These are phyloP conservation scores for Tremellales sp. DNA, from an alignment of 1,284 basidiomycete genomes.

Conservation along the genomic window DNA sequence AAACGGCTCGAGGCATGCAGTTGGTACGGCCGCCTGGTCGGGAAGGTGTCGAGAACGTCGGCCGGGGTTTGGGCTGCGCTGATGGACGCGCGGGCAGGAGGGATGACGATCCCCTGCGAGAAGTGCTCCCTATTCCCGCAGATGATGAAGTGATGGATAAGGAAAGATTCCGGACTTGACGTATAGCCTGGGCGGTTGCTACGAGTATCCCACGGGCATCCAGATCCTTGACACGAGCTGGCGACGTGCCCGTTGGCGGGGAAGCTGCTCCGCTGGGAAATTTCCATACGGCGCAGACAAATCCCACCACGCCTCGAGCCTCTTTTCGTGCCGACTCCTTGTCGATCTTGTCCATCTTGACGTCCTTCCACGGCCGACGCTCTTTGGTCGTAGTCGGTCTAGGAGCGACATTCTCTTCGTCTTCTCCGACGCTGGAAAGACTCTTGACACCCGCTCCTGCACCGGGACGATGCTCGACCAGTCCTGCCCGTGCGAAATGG, in stretches of 20 bases:
- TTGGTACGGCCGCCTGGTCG: too few relatives aligned
- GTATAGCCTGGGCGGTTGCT: slow-evolving; percentile 32
- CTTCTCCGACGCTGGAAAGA: slow-evolving; percentile 1
- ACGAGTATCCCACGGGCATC: slow-evolving; percentile 17
- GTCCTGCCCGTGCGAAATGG: slow-evolving; percentile 38
- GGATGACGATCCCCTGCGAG: too few relatives aligned
- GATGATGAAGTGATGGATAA: slow-evolving; percentile 15
- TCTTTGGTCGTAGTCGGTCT: slow-evolving; percentile 10
- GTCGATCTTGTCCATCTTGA: slow-evolving; percentile 32
- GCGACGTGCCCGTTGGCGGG: slow-evolving; percentile 10
- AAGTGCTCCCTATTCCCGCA: too few relatives aligned
- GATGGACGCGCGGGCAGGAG: too few relatives aligned
- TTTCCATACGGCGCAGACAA: slow-evolving; percentile 23
- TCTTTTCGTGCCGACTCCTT: slow-evolving; percentile 28
- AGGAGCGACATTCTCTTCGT: slow-evolving; percentile 15
- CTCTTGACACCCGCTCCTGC: slow-evolving; percentile 32
- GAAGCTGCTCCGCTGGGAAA: slow-evolving; percentile 10
- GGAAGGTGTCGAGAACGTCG: slow-evolving; percentile 34
- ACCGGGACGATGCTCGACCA: slow-evolving; percentile 34
- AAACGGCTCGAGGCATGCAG: slow-evolving; percentile 21
- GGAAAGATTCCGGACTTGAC: slow-evolving; percentile 31
- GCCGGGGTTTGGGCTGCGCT: slow-evolving; percentile 1
- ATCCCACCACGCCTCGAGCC: slow-evolving; percentile 17
- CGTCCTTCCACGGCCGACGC: slow-evolving; percentile 39
- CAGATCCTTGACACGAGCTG: slow-evolving; percentile 6